Evolutionary conservation across 2,329 filamentous ascomycete species (phyloP).

Genomic region (Fusarium torreyae): DNA sequence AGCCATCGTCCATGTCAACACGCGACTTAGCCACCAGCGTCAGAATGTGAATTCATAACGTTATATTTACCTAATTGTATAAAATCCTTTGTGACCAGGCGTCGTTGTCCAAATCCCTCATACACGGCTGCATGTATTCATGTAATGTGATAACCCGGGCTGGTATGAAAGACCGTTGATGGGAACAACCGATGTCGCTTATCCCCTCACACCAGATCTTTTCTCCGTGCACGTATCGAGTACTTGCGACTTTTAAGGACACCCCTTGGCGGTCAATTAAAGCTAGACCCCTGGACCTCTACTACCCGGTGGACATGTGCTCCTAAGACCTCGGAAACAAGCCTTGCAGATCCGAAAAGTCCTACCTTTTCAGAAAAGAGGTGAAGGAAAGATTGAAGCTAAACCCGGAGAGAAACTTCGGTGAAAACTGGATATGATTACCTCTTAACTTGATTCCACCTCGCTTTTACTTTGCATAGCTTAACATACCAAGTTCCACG

Average conservation of each 20-base stretch:
- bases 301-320: neutral
- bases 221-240: neutral
- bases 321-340: neutral
- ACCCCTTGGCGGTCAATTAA: neutral
- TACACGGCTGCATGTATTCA: neutral
- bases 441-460: neutral
- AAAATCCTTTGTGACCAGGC: neutral
- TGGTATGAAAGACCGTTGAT: neutral
- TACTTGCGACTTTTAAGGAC: neutral
- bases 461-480: neutral
- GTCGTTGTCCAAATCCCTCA: neutral
- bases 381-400: neutral
- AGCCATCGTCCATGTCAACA: neutral
- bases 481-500: neutral
- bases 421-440: neutral
- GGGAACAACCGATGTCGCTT: neutral
- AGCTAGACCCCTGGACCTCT: neutral
- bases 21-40: neutral
- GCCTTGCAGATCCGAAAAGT: neutral
- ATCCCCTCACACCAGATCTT: neutral
- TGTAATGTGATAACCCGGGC: neutral
- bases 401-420: too few species aligned
- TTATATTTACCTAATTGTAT: slow-evolving; percentile 2
- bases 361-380: neutral
- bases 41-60: slow-evolving; percentile 1